These are phyloP conservation scores for Kazachstania viticola DNA, from an alignment of 805 yeast species.

Conservation along the genomic window DNA sequence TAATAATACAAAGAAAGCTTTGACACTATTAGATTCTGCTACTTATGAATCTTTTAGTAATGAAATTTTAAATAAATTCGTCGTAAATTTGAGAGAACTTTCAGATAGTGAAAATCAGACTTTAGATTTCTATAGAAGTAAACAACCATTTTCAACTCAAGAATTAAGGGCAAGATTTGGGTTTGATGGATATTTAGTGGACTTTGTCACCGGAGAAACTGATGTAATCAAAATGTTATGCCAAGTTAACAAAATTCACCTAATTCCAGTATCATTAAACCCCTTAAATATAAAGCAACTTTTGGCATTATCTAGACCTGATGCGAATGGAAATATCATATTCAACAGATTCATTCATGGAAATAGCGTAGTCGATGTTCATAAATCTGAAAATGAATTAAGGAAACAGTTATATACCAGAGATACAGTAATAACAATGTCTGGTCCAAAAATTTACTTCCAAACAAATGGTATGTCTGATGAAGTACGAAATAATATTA, in stretches of 20 bases:
- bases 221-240: conserved; percentile 65
- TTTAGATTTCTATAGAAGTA: too few species aligned
- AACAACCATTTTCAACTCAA: conserved; percentile 22
- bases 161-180: conserved; percentile 37
- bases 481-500: conserved; percentile 13
- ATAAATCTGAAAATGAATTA: conserved; percentile 49
- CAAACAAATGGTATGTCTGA: conserved; percentile 16
- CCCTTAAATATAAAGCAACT: conserved; percentile 34
- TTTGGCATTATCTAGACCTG: conserved; percentile 27
- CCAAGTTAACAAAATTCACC: conserved; percentile 36
- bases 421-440: conserved; percentile 4
- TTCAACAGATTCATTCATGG: conserved; percentile 54
- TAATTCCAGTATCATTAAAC: conserved; percentile 51
- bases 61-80: conserved; percentile 32
- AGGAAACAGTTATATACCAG: conserved; percentile 8
- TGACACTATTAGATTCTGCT: conserved; percentile 45
- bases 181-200: conserved; percentile 71
- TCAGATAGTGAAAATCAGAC: conserved; percentile 6
- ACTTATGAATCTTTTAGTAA: conserved; percentile 39
- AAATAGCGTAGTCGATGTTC: conserved; percentile 37
- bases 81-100: conserved; percentile 48
- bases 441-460: conserved; percentile 8
- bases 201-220: conserved; percentile 61
- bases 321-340: conserved; percentile 30
- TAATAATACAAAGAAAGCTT: conserved; percentile 41